phyloP scores from a whole-genome alignment of 495 filamentous ascomycete species.

The Cudoniella acicularis region DNA sequence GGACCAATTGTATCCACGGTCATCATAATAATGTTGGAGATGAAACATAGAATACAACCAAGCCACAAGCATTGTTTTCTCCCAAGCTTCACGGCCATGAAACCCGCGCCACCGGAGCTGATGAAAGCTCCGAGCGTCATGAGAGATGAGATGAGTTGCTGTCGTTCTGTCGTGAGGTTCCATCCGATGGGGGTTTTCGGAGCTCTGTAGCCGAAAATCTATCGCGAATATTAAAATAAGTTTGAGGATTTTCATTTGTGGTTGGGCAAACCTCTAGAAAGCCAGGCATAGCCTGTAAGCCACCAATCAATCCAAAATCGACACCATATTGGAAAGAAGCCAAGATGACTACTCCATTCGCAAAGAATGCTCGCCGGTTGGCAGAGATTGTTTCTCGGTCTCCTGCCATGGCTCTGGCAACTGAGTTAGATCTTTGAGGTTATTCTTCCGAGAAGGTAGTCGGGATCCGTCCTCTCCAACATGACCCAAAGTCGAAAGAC shows the following conservation, averaged over 20 bases:
- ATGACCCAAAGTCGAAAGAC: neutral
- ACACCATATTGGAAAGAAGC: conserved; percentile 34
- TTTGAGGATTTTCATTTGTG: conserved; percentile 32
- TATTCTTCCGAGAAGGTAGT: neutral
- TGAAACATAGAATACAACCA: conserved; percentile 44
- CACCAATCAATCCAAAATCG: conserved; percentile 58
- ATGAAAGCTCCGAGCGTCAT: conserved; percentile 60
- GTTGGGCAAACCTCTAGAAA: conserved; percentile 40
- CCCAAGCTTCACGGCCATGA: conserved; percentile 44
- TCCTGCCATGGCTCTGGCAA: neutral
- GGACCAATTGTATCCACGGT: conserved; percentile 46
- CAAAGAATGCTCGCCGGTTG: conserved; percentile 1
- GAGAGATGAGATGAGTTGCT: conserved; percentile 53
- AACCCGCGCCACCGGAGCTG: conserved; percentile 49
- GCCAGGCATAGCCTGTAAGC: conserved; percentile 57
- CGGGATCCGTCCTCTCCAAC: neutral
- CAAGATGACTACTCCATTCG: neutral
- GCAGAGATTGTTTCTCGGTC: neutral
- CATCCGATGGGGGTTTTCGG: neutral
- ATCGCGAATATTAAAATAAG: conserved; percentile 49
- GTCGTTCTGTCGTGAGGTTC: conserved; percentile 18
- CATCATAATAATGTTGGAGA: conserved; percentile 54
- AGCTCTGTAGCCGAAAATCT: conserved; percentile 24
- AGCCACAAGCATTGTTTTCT: conserved; percentile 45
- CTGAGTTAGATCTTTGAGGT: neutral